A percentile compares a stretch with the other conserved stretches of the same genome.
Evolutionary conservation across 176 grass and related monocot genomes (phyloP).

Genomic region (Paspalum vaginatum): DNA sequence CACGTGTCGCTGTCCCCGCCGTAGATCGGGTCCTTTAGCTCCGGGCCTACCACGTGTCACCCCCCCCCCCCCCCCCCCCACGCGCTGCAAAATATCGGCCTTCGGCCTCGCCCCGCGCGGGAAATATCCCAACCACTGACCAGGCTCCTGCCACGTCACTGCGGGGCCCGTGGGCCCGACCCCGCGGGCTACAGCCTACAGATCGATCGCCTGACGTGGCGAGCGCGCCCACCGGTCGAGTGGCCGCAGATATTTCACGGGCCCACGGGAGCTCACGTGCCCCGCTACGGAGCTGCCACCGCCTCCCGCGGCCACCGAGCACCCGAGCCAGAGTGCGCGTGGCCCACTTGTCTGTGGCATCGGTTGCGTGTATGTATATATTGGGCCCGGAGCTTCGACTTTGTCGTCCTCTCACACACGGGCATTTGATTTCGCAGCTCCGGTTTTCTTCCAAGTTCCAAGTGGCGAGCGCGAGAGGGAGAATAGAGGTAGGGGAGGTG

Average conservation of each 20-base stretch:
- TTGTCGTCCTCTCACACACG: conserved; percentile 20
- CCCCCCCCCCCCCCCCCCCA: too few relatives aligned
- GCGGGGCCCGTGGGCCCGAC: not conserved
- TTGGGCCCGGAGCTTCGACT: not conserved
- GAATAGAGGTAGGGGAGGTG: not conserved
- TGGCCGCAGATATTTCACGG: conserved; percentile 51
- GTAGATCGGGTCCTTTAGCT: conserved; percentile 13
- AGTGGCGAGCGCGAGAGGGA: conserved; percentile 23
- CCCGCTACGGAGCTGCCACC: not conserved
- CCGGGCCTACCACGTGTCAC: conserved; percentile 41
- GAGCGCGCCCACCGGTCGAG: conserved; percentile 42
- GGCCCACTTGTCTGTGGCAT: conserved; percentile 34
- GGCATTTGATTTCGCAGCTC: conserved; percentile 39
- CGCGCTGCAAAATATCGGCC: conserved; percentile 50
- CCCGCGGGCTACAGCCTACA: not conserved
- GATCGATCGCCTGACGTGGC: conserved; percentile 47
- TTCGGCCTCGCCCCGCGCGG: not conserved
- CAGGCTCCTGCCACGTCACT: conserved; percentile 42
- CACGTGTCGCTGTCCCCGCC: conserved; percentile 27
- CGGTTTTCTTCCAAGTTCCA: conserved; percentile 32
- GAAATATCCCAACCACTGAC: conserved; percentile 45
- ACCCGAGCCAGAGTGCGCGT: fast-evolving
- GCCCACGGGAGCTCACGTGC: conserved; percentile 1
- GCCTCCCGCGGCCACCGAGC: not conserved
- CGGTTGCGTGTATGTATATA: not conserved